Percentiles rank a stretch among this genome's conserved stretches.
Evolutionary conservation across 305 asterid species (phyloP).

Genomic region (Fraxinus floribunda): DNA sequence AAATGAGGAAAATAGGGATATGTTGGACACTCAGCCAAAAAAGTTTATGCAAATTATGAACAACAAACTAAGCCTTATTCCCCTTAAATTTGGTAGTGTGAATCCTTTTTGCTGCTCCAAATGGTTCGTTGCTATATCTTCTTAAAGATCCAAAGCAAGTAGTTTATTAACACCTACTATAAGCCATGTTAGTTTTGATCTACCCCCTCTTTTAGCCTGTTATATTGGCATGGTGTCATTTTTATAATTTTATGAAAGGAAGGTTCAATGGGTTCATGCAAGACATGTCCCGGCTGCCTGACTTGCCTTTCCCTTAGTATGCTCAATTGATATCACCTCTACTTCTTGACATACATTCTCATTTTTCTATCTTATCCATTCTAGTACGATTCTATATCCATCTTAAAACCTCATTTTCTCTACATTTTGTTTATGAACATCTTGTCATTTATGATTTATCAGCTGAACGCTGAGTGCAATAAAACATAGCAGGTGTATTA

Average conservation of each 20-base stretch:
- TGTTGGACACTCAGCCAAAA: conserved; percentile 11
- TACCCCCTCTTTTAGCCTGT: neutral
- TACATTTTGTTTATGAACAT: neutral
- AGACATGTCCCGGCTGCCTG: neutral
- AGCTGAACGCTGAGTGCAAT: neutral
- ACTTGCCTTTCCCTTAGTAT: neutral
- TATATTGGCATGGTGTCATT: neutral
- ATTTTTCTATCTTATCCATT: neutral
- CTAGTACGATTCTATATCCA: neutral
- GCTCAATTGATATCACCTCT: neutral
- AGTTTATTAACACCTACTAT: neutral
- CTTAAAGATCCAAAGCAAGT: neutral
- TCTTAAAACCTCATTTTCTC: neutral
- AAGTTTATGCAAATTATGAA: neutral
- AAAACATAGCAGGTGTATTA: neutral
- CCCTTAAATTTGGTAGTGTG: neutral
- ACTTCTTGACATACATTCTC: neutral
- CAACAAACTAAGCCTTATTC: neutral
- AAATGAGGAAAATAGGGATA: neutral
- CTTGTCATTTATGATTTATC: neutral
- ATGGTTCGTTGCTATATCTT: neutral
- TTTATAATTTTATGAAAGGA: neutral
- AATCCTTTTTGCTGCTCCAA: neutral
- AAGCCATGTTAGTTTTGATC: neutral
- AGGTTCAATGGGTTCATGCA: neutral